Evolutionary conservation across 108 stramenopile genomes (phyloP).

Genomic region (Aurantiochytrium sp.): DNA sequence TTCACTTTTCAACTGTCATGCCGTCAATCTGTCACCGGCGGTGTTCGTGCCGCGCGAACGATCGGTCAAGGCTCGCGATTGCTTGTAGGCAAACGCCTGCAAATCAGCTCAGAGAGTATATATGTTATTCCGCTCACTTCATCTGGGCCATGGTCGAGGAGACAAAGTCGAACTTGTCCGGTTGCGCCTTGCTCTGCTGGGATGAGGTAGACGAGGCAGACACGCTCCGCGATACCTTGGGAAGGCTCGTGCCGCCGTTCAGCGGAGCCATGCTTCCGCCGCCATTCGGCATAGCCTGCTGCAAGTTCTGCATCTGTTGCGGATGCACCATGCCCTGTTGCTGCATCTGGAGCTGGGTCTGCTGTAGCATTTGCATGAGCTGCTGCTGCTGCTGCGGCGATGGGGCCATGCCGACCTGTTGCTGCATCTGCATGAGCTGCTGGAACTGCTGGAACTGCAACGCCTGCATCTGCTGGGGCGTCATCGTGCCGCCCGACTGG

Average conservation of each 20-base stretch:
- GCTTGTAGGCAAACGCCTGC: no score
- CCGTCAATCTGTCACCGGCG: no score
- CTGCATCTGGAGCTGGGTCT: neutral
- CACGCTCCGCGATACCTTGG: no score
- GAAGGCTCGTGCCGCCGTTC: neutral
- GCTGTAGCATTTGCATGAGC: neutral
- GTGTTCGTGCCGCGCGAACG: no score
- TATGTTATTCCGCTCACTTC: no score
- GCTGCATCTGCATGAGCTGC: neutral
- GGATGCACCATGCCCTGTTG: neutral
- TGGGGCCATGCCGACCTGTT: neutral
- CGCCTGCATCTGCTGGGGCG: neutral
- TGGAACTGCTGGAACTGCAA: neutral
- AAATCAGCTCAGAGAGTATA: no score
- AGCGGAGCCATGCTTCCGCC: neutral
- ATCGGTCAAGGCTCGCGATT: no score
- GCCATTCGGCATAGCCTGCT: neutral
- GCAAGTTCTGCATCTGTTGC: neutral
- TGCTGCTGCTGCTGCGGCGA: neutral
- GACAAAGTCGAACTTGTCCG: slow-evolving; percentile 30
- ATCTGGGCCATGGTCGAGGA: slow-evolving; percentile 16
- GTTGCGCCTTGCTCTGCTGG: neutral
- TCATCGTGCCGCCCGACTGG: no score
- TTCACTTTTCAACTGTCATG: no score
- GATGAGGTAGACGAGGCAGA: neutral